Base-by-base conservation (phyloP, 352 stramenopile species). In the Globisporangium acanthophoron region DNA sequence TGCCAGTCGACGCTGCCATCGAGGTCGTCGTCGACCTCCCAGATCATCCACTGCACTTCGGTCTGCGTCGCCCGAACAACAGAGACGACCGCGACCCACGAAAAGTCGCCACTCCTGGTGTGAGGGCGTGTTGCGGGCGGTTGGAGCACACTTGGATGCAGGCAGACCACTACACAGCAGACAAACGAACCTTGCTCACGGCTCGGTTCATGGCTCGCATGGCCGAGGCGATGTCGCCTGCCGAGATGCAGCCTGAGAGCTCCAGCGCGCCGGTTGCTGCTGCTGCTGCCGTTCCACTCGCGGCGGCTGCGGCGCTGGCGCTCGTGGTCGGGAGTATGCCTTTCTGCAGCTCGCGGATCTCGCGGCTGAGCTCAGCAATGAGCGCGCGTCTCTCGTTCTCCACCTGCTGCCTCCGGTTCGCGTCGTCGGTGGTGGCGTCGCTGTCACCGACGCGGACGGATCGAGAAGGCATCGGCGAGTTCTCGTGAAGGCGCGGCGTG, bases 1-100 rank as follows among this genome's bases (percentile, higher is more conserved):
- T 97, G 79, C 85, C 90, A 97, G 52, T 88, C 87, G 52, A 98
- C 63, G 45, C 66, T 73, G 31, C 86, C 91, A 72, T 99, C 95
- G 16, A 97, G 70, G 53, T 98, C 96, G 58, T 98, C 92, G 70
- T 98, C 96, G 3, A 97, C 85, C 67, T 98, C 96, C 96, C 96
- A 99, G 52, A 98, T 96, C 74, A 99, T 98, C 71, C 97, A 94
- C 59, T 98, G 88, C 16, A 97, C 75, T 56, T 98, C 90, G 44
- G 77, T 80, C 79, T 97, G 52, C 27, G 18, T 48, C n/a, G 41
- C 6, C 31, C 18, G n/a, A 35, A 33, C 5, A 9, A 15, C 24
- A 4, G 5, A 52, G 31, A 1, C 40, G 31, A 1, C 31, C 33
- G 6, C 21, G 24, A 52, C 20, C 16, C 18, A 35, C 7, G 20